A percentile compares a stretch with the other conserved stretches of the same genome.
phyloP scores from a whole-genome alignment of 2,329 filamentous ascomycete genomes.

The Cladosporium sphaerospermum region DNA sequence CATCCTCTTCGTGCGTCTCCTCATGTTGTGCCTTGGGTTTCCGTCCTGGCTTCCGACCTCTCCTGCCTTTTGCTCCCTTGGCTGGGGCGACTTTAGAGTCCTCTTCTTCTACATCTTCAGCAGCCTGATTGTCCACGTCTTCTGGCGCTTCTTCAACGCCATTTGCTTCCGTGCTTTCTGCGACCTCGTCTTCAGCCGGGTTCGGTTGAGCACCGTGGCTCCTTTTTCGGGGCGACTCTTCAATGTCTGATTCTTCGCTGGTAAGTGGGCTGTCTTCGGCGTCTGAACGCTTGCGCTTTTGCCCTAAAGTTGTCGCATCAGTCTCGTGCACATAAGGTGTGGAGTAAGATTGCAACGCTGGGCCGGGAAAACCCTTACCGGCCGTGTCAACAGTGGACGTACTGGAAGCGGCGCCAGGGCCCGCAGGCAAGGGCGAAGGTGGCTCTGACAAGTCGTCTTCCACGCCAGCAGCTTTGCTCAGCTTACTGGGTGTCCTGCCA shows the following conservation, averaged over 20 bases:
- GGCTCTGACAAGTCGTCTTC: constrained; percentile 37
- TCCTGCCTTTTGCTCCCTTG: constrained; percentile 20
- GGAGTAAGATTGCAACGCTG: not conserved
- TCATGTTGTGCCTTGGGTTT: constrained; percentile 20
- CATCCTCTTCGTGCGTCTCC: constrained; percentile 31
- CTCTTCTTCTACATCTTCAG: constrained; percentile 33
- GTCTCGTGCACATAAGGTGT: not conserved
- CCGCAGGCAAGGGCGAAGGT: constrained; percentile 26
- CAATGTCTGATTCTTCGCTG: constrained; percentile 30
- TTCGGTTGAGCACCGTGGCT: constrained; percentile 20
- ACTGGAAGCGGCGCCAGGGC: constrained; percentile 26
- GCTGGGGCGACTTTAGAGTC: constrained; percentile 24
- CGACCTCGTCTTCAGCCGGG: constrained; percentile 9
- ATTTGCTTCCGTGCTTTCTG: constrained; percentile 9
- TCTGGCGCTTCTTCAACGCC: constrained; percentile 33
- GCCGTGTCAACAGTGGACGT: constrained; percentile 22
- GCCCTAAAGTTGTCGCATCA: constrained; percentile 19
- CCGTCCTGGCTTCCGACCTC: constrained; percentile 8
- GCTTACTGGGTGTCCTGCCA: constrained; percentile 70
- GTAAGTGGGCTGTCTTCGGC: constrained; percentile 34
- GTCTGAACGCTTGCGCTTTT: constrained; percentile 42
- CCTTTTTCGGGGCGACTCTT: constrained; percentile 31
- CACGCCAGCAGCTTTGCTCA: constrained; percentile 52
- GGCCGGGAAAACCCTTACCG: constrained; percentile 10
- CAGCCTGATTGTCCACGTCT: not conserved